These are phyloP conservation scores for Mucor piriformis DNA, from an alignment of 371 early-diverging fungal genomes.

Conservation along the genomic window DNA sequence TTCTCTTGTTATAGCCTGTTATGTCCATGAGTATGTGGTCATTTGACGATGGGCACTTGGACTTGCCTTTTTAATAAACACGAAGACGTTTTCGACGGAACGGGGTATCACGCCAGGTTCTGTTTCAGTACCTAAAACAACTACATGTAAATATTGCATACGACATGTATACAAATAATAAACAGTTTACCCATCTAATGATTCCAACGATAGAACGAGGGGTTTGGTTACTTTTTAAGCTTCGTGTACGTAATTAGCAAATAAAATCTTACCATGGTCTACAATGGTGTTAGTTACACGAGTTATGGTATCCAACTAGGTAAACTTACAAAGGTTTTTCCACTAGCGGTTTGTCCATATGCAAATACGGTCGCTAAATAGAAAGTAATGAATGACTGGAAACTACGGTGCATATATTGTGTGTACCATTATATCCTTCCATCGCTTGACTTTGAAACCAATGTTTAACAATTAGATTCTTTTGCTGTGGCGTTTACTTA, in stretches of 20 bases:
- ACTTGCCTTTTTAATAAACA: conserved; percentile 48
- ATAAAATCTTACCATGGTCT: conserved; percentile 16
- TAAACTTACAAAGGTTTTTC: conserved; percentile 70
- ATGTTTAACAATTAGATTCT: no score
- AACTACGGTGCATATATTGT: not conserved
- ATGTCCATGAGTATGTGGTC: not conserved
- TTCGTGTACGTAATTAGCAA: no score
- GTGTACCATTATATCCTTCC: conserved; percentile 30
- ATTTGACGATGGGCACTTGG: not conserved
- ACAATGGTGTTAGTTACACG: not conserved
- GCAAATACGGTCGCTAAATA: conserved; percentile 71
- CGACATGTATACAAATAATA: not conserved
- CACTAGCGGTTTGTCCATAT: conserved; percentile 84
- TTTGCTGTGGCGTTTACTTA: no score
- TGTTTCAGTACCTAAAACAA: conserved; percentile 55
- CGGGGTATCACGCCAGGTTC: conserved; percentile 64
- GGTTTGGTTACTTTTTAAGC: no score
- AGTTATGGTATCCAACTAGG: not conserved
- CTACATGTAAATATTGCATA: conserved; percentile 15
- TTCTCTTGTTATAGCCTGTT: conserved; percentile 63
- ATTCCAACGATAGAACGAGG: not conserved
- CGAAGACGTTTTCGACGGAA: conserved; percentile 59
- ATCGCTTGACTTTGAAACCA: conserved; percentile 24
- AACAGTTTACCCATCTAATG: conserved; percentile 37
- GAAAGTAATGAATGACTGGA: not conserved